These are phyloP conservation scores for Cladophialophora immunda DNA, from an alignment of 2,329 filamentous ascomycete species.

Conservation along the genomic window DNA sequence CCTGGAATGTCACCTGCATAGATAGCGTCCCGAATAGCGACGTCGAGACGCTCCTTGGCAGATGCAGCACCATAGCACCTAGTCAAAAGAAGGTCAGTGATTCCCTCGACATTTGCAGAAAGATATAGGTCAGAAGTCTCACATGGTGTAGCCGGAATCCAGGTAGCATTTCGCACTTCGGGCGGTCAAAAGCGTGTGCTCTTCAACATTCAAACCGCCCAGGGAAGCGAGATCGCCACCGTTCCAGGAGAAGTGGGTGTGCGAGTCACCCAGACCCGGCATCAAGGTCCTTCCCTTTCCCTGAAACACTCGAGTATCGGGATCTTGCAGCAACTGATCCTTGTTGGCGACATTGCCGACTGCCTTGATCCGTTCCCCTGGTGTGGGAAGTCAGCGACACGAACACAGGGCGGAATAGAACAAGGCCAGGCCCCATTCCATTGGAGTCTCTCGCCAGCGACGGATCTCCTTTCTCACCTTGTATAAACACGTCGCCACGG, in stretches of 20 bases:
- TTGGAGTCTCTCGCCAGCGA: background rate
- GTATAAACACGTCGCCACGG: slow-evolving; percentile 51
- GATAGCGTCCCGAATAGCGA: slow-evolving; percentile 59
- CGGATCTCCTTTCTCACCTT: slow-evolving; percentile 42
- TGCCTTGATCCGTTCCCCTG: slow-evolving; percentile 46
- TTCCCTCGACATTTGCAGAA: background rate
- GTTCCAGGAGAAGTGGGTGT: slow-evolving; percentile 62
- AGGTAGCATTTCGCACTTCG: slow-evolving; percentile 55
- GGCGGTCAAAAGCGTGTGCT: slow-evolving; percentile 58
- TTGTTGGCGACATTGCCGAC: slow-evolving; percentile 48
- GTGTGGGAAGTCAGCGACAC: background rate
- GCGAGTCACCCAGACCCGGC: slow-evolving; percentile 60
- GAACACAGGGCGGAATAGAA: background rate
- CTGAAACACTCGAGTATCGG: slow-evolving; percentile 49
- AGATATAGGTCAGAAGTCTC: slow-evolving; percentile 10
- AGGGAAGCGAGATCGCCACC: slow-evolving; percentile 53
- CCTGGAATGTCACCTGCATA: slow-evolving; percentile 59
- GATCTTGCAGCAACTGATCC: slow-evolving; percentile 43
- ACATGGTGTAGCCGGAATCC: slow-evolving; percentile 62
- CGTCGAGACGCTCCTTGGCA: slow-evolving; percentile 56
- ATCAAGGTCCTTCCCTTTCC: slow-evolving; percentile 58
- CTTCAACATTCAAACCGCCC: slow-evolving; percentile 55
- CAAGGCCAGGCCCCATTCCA: background rate
- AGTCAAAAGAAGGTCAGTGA: background rate
- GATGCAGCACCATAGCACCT: slow-evolving; percentile 58